Evolutionary conservation across 805 yeast species (phyloP), one percentile per base, ranked within the genome.

Genomic region (Yamadazyma paraphyllophila): DNA sequence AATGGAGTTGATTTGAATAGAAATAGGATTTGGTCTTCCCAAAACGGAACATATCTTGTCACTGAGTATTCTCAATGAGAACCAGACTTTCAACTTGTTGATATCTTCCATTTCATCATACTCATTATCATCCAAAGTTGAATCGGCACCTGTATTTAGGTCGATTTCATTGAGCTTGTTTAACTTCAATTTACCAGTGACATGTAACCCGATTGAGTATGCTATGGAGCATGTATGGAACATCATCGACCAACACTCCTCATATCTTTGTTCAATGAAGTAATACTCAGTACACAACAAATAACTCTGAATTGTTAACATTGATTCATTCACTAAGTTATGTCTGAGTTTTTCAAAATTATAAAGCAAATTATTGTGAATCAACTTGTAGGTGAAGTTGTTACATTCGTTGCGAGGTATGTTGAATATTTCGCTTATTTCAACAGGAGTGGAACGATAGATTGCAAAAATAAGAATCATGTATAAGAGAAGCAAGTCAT

Each of bases 11-110:
- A 69, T 68, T 50, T 67, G 74, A 27, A 70, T 58, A 1, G 79
- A 71, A 8, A 78, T 77, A 1, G 82, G 82, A 49, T 76, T 77
- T 3, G 82, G 82, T 50, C 82, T 62, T 7, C 82, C 81, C 20
- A 77, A 60, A 12, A 76, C 72, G 0, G 80, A 73, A 53, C 81
- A 76, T 14, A 75, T 53, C 30, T 75, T 76, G 1, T 78, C 75
- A n/a, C 73, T 63, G 20, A 74, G 60, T 47, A 73, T 68, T 49
- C 74, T 72, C 44, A 77, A 64, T 2, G 77, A 77, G 46, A 76
- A 73, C 80, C 81, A 78, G 5, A 76, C 65, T 36, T 77, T 68
- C 13, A 74, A 66, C 43, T 76, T 64, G 20, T 54, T 55, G 6
- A 66, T 47, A 44, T 67, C 68, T 24, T 56, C 57, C 15, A 65